Percentiles rank a stretch among this genome's conserved stretches.
phyloP scores from a whole-genome alignment of 495 filamentous ascomycete genomes.

The Pyrenopolyporus hunteri region DNA sequence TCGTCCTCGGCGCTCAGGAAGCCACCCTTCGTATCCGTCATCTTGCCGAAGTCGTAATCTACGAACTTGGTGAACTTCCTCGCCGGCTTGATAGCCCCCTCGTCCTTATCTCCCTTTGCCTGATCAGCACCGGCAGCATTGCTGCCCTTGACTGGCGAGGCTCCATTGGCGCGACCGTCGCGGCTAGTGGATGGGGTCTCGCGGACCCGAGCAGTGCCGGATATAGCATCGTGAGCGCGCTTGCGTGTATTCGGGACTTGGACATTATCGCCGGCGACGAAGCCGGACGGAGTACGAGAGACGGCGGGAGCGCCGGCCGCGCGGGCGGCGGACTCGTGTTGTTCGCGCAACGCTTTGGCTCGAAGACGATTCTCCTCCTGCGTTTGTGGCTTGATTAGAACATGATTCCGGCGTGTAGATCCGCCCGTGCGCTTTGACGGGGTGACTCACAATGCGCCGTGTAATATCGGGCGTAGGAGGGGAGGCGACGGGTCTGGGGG shows the following conservation, averaged over 20 bases:
- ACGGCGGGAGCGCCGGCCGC: conserved; percentile 38
- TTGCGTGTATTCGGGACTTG: conserved; percentile 50
- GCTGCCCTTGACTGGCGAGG: conserved; percentile 33
- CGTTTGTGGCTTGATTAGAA: neutral
- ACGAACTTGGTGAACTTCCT: conserved; percentile 90
- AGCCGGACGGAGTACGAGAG: conserved; percentile 48
- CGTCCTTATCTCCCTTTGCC: conserved; percentile 49
- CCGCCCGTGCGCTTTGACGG: no score
- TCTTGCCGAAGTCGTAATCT: conserved; percentile 96
- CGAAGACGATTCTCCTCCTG: conserved; percentile 90
- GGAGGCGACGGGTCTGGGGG: conserved; percentile 50
- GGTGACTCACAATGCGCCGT: conserved; percentile 65
- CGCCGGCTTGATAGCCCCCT: conserved; percentile 67
- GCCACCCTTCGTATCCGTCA: conserved; percentile 96
- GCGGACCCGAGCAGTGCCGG: conserved; percentile 47
- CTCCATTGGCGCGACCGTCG: conserved; percentile 61
- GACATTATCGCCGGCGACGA: conserved; percentile 47
- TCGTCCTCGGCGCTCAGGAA: conserved; percentile 90
- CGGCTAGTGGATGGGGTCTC: conserved; percentile 67
- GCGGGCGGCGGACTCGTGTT: conserved; percentile 63
- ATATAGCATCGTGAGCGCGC: conserved; percentile 66
- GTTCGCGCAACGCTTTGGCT: conserved; percentile 86
- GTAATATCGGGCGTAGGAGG: conserved; percentile 78
- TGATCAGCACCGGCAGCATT: conserved; percentile 43
- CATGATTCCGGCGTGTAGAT: neutral